Conservation (phyloP, 2,329 filamentous ascomycete genomes). For the Botrytis squamosa region DNA sequence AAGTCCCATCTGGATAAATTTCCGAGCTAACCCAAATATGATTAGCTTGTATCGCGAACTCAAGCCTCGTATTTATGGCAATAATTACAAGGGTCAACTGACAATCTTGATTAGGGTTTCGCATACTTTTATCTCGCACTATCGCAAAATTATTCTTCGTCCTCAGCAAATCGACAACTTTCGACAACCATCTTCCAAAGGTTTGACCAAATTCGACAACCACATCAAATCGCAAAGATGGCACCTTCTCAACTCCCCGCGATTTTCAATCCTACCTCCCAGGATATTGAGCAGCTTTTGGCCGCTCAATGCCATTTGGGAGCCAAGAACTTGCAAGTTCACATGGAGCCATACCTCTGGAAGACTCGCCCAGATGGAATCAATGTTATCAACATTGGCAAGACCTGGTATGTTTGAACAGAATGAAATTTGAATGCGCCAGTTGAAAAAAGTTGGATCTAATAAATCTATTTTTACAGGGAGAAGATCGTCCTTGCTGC, state of each 20-base stretch:
- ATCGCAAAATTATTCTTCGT: conserved; percentile 21
- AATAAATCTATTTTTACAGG: conserved; percentile 68
- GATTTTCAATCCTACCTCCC: conserved; percentile 90
- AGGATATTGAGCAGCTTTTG: conserved; percentile 99
- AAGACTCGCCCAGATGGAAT: conserved; percentile 98
- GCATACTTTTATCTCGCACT: conserved; percentile 19
- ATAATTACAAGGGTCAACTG: neutral
- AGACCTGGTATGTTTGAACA: conserved; percentile 79
- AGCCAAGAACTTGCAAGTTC: conserved; percentile 98
- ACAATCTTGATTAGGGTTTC: conserved; percentile 24
- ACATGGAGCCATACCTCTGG: conserved; percentile 99
- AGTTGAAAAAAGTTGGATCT: conserved; percentile 97
- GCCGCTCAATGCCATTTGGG: conserved; percentile 95
- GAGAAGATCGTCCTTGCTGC: conserved; percentile 99
- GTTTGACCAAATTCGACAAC: conserved; percentile 36
- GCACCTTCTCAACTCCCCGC: conserved; percentile 91
- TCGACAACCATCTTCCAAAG: conserved; percentile 21
- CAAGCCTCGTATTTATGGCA: neutral
- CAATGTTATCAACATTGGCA: conserved; percentile 99
- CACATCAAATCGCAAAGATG: conserved; percentile 71
- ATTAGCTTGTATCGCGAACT: conserved; percentile 28
- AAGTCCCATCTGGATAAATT: conserved; percentile 21
- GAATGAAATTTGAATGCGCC: neutral
- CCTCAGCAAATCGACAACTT: conserved; percentile 30
- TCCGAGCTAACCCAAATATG: conserved; percentile 30